phyloP scores from a whole-genome alignment of 305 asterid genomes.

The Fraxinus baroniana region DNA sequence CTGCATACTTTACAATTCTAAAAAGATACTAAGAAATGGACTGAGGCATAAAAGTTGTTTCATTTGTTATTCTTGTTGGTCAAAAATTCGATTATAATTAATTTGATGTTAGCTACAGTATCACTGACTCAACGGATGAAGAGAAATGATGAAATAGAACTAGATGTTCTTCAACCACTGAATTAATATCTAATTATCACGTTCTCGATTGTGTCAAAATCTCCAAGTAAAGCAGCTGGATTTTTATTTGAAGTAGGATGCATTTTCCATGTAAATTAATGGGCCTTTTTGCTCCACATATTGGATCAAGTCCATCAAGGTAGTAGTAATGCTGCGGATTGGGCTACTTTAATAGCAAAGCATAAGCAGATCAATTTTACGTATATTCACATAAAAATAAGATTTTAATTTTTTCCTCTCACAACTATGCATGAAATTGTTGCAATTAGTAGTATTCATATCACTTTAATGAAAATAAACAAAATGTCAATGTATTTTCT shows the following conservation, averaged over 20 bases:
- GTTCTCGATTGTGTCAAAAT: background rate
- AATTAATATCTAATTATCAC: background rate
- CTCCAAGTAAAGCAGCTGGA: background rate
- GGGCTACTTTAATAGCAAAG: background rate
- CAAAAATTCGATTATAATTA: too few species aligned
- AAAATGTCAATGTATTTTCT: background rate
- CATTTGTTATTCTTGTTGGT: too few species aligned
- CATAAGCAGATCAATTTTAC: background rate
- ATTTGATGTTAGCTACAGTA: background rate
- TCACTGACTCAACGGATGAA: too few species aligned
- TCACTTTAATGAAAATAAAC: background rate
- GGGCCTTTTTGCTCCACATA: background rate
- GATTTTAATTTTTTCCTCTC: too few species aligned
- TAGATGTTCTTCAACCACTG: too few species aligned
- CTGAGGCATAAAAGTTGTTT: background rate
- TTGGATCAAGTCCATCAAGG: background rate
- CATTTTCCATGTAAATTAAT: background rate
- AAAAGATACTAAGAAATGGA: too few species aligned
- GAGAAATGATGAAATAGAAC: too few species aligned
- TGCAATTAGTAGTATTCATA: background rate
- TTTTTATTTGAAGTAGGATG: background rate
- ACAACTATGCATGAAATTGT: background rate
- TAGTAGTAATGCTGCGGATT: background rate
- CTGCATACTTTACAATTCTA: too few species aligned
- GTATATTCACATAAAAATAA: background rate